Base-by-base conservation (phyloP, 2,329 filamentous ascomycete genomes). In the Magnaporthiopsis poae region DNA sequence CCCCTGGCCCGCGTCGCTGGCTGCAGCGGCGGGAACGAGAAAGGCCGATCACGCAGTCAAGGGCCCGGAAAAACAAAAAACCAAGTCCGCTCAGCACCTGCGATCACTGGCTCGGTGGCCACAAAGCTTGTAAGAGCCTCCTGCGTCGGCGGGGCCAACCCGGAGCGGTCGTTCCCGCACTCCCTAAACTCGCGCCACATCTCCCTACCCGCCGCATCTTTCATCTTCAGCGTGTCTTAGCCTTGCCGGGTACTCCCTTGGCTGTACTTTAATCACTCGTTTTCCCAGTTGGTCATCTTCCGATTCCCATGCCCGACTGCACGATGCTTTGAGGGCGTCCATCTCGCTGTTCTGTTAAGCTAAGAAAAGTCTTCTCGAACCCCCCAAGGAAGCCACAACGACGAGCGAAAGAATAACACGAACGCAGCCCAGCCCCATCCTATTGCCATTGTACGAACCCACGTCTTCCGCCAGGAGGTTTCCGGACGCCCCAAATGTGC, bases 401-500 rank as follows among this genome's bases (percentile, higher is more conserved):
- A 60, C 59, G n/a, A 60, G 9, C 59, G n/a, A 29, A 35, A 29
- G 39, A 46, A 46, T 5, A 46, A 18, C 39, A 46, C 11, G 3
- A 46, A 46, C 15, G 39, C 2, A 46, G 18, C 39, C 13, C 39
- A 13, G 13, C 36, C 12, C 36, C 36, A 4, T 18, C 2, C 2
- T 39, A 5, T 7, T 46, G 39, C 39, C 15, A 15, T 46, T 18
- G 39, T 5, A 46, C 39, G 39, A 18, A 46, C 39, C 39, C 1
- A 46, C 13, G 11, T 46, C 39, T 46, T 46, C 5, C 39, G 36
- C 9, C 36, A 9, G 36, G 12, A 3, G 12, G 13, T 18, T 18
- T 13, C 39, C 39, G 39, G 13, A 46, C 5, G 33, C 36, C 67
- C 85, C 84, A 80, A 86, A 86, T 86, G 84, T 86, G 84, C 80